Evolutionary conservation across 2,329 filamentous ascomycete genomes (phyloP), one percentile per base, ranked within the genome.

Genomic region (Penicillium sp.): DNA sequence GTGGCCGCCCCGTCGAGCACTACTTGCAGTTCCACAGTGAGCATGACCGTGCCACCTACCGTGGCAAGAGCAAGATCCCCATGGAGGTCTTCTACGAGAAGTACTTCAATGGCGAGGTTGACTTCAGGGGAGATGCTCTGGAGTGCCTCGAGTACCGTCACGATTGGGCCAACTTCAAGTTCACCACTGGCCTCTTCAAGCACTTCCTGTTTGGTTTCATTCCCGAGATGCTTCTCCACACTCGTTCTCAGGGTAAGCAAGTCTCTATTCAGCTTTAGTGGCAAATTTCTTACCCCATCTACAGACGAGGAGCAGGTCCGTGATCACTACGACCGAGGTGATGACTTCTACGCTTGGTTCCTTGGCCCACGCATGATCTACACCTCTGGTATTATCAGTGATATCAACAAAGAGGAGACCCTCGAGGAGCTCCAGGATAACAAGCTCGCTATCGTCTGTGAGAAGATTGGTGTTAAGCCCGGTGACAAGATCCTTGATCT

Each of bases 321-420:
- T 68, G 89, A 91, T 72, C 90, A 96, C 78, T 99, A 99, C 74
- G 93, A 97, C 80, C 86, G 90, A 58, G 93, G 93, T 67, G 90
- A 99, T 71, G 93, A 97, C 75, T 95, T 96, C 77, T 99, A 99
- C 79, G 87, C 83, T 70, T 99, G 91, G 90, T 97, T 97, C 81
- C 82, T 97, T 56, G 93, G 93, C 54, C 92, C 92, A 52, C 91
- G 92, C 67, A 99, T 97, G 93, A 89, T 97, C 74, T 97, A 97
- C 78, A 99, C 93, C 43, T 95, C 89, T 42, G 93, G 93, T 64
- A 79, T 99, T 64, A 95, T 99, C 69, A 87, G 87, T 54, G 90
- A 97, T 72, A 82, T 88, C 71, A 84, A 86, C 73, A 80, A 79
- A 60, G 93, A 97, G 75, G 93, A 97, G 76, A 82, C 84, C 29